phyloP scores from a whole-genome alignment of 345 rosid species.

The Chamaenerion angustifolium region DNA sequence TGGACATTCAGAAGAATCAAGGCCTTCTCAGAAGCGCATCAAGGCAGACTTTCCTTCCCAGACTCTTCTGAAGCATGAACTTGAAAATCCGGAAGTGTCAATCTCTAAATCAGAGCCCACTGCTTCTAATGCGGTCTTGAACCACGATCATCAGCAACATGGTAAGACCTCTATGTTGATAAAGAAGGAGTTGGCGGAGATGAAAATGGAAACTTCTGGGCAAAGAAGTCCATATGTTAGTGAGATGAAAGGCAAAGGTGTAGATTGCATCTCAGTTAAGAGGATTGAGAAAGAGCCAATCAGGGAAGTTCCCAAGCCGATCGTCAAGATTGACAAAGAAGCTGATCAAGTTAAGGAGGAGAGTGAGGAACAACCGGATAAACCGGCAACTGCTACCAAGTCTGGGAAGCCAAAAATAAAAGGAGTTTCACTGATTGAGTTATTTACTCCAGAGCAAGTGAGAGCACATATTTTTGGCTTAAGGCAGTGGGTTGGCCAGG shows the following conservation, averaged over 20 bases:
- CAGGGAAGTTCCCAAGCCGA: constrained; percentile 22
- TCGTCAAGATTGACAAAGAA: constrained; percentile 36
- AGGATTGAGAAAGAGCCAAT: constrained; percentile 31
- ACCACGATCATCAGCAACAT: constrained; percentile 29
- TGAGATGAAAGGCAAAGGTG: constrained; percentile 33
- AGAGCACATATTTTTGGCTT: constrained; percentile 88
- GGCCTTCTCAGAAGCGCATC: constrained; percentile 71
- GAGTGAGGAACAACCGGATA: constrained; percentile 29
- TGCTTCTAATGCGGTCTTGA: constrained; percentile 26
- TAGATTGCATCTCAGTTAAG: constrained; percentile 32
- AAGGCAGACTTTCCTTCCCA: constrained; percentile 56
- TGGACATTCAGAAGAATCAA: constrained; percentile 41
- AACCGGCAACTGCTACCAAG: constrained; percentile 35
- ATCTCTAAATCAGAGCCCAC: constrained; percentile 20
- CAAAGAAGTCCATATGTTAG: constrained; percentile 31
- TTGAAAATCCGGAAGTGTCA: constrained; percentile 31
- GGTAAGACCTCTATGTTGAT: constrained; percentile 24
- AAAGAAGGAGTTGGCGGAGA: constrained; percentile 43
- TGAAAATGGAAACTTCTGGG: constrained; percentile 45
- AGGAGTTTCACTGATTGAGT: constrained; percentile 89
- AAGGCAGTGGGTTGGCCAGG: constrained; percentile 99
- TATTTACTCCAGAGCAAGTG: constrained; percentile 97
- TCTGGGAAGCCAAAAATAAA: constrained; percentile 92
- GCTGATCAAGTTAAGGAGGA: constrained; percentile 41
- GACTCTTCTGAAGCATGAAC: constrained; percentile 21